These are phyloP conservation scores for Juglanconis juglandina DNA, from an alignment of 2,329 filamentous ascomycete genomes.

Conservation along the genomic window DNA sequence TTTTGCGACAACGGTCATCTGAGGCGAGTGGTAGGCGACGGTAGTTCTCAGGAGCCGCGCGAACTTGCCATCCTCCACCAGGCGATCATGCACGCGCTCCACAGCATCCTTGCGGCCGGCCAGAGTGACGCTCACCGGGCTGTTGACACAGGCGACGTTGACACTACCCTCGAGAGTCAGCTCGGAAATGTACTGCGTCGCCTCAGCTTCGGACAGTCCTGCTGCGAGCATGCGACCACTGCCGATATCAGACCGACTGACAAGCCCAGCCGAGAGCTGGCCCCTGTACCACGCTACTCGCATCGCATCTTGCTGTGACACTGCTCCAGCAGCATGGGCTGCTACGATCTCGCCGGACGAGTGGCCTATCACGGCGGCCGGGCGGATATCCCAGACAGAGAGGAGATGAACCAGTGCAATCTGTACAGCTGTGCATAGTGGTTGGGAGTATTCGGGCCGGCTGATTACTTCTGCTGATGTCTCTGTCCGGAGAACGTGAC, in stretches of 20 bases:
- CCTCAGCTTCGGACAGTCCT: no score
- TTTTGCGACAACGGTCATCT: no score
- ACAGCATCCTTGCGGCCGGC: no score
- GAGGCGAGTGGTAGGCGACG: no score
- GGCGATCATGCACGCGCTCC: no score
- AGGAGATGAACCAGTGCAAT: constrained; percentile 10
- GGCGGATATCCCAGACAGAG: neutral
- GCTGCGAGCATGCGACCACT: constrained; percentile 26
- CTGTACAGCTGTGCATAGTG: constrained; percentile 10
- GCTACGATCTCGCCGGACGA: constrained; percentile 20
- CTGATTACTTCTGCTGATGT: neutral
- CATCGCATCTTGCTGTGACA: neutral
- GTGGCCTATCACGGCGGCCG: constrained; percentile 26
- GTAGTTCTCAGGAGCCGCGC: no score
- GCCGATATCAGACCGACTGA: constrained; percentile 9
- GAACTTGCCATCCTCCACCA: no score
- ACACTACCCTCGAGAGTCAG: no score
- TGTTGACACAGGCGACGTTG: no score
- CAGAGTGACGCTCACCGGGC: no score
- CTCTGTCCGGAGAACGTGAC: neutral
- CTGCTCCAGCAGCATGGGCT: neutral
- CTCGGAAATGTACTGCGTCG: no score
- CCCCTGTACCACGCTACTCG: constrained; percentile 1
- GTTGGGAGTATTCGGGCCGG: constrained; percentile 7
- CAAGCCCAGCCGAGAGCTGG: neutral